These are phyloP conservation scores for Silene conica DNA, from an alignment of 148 eudicot genomes.

Conservation along the genomic window DNA sequence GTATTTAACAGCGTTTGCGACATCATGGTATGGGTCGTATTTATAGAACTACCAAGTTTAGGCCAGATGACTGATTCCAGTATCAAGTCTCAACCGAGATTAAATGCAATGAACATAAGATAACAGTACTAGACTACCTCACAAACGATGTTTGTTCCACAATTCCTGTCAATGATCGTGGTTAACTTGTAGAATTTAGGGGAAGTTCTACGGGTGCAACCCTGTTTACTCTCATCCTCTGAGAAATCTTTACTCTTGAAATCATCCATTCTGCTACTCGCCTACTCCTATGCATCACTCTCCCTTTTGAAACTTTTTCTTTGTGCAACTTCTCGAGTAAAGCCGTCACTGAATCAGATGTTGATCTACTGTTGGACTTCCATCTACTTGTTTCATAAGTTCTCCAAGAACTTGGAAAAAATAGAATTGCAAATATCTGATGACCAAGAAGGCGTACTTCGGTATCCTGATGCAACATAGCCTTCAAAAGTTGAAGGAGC, in stretches of 20 bases:
- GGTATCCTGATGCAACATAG: conserved; percentile 74
- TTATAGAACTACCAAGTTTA: too few relatives aligned
- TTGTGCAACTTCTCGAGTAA: conserved; percentile 78
- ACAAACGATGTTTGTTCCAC: conserved; percentile 45
- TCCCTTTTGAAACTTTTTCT: conserved; percentile 46
- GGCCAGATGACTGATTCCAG: too few relatives aligned
- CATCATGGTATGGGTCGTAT: too few relatives aligned
- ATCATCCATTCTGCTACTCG: conserved; percentile 43
- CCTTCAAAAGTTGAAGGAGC: conserved; percentile 76
- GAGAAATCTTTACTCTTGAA: conserved; percentile 36
- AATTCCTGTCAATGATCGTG: conserved; percentile 58
- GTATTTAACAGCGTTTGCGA: too few relatives aligned
- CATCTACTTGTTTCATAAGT: conserved; percentile 47
- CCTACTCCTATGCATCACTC: conserved; percentile 34
- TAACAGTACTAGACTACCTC: conserved; percentile 38
- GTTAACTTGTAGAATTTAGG: conserved; percentile 61
- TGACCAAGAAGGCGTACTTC: conserved; percentile 85
- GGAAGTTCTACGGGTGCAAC: conserved; percentile 48
- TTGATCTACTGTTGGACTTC: conserved; percentile 48
- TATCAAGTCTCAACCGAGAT: too few relatives aligned
- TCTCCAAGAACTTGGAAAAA: conserved; percentile 51
- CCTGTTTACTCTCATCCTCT: conserved; percentile 60
- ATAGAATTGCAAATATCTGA: conserved; percentile 67
- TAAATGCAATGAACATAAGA: background rate
- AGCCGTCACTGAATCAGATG: conserved; percentile 67